Evolutionary conservation across 2,329 filamentous ascomycete genomes (phyloP), one percentile per base, ranked within the genome.

Genomic region (Monosporascus sp.): DNA sequence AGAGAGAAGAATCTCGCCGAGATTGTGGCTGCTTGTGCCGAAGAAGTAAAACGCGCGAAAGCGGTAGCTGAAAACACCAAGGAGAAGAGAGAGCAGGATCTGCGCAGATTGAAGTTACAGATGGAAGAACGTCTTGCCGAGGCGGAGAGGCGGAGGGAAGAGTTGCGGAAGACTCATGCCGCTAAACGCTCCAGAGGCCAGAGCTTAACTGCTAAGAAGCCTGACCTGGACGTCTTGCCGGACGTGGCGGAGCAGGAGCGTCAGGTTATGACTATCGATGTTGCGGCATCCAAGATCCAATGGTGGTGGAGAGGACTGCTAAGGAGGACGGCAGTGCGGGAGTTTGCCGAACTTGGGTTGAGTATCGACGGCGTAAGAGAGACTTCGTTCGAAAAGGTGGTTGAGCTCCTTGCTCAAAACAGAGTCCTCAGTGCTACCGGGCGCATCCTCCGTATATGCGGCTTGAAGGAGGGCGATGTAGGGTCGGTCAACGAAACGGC

Each of bases 121-220:
- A 91, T 92, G 79, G 87, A 92, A 67, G 88, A 91, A 73, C 84
- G 87, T 58, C 80, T 90, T 62, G 87, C 88, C 34, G 89, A 92
- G 65, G 90, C 88, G 0, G 87, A 92, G 69, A 82, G 76, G 66
- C 80, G 90, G 62, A 78, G 89, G 55, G 81, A 86, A 65, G 81
- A 87, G 72, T 70, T 87, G 56, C 74, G 82, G 61, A 80, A 76
- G 66, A 76, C 78, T 68, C 78, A 76, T 69, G 72, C 75, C 60
- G 72, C 73, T 62, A 77, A 76, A 66, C 78, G 80, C 57, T 74
- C 73, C 49, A 76, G 81, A 52, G 80, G 77, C 53, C 76, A 78
- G 59, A 85, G 82, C 61, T 66, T 76, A 44, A 71, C 63, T 55
- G 65, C 71, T 61, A 62, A 67, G 69, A 69, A 69, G 55, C 64